These are phyloP conservation scores for Geranomyces michiganensis DNA, from an alignment of 192 early-diverging fungal species.

Conservation along the genomic window DNA sequence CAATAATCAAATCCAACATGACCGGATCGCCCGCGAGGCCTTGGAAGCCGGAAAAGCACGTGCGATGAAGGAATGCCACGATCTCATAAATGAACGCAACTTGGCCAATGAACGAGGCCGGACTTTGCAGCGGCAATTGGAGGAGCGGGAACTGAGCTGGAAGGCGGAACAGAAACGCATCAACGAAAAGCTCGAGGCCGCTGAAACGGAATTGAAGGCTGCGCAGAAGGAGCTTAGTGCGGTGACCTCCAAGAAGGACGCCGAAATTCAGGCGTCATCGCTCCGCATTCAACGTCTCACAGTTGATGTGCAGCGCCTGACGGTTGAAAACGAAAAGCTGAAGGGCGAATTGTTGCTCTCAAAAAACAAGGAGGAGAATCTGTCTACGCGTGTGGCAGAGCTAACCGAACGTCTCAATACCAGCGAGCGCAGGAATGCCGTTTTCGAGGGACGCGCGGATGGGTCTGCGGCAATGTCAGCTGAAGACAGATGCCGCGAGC, in stretches of 20 bases:
- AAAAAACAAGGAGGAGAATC: conserved; percentile 29
- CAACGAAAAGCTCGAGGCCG: conserved; percentile 44
- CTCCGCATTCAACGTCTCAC: conserved; percentile 3
- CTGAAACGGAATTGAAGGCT: conserved; percentile 49
- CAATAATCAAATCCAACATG: conserved; percentile 50
- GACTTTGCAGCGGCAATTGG: conserved; percentile 56
- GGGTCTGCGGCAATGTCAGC: conserved; percentile 12
- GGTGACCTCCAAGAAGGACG: conserved; percentile 35
- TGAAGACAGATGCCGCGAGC: conserved; percentile 18
- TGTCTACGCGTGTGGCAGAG: conserved; percentile 21
- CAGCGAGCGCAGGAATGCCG: conserved; percentile 27
- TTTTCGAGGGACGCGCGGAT: conserved; percentile 31
- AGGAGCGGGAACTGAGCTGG: conserved; percentile 50
- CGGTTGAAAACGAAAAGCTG: conserved; percentile 22
- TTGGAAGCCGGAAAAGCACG: conserved; percentile 55
- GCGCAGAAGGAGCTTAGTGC: conserved; percentile 48
- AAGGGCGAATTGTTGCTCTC: conserved; percentile 32
- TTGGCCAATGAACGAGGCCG: conserved; percentile 53
- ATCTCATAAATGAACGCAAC: conserved; percentile 56
- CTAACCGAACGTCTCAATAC: conserved; percentile 17
- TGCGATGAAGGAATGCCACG: conserved; percentile 53
- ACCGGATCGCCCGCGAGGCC: conserved; percentile 61
- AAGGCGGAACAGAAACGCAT: conserved; percentile 42
- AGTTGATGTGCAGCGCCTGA: conserved; percentile 21
- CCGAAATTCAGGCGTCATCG: conserved; percentile 28